Evolutionary conservation across 192 early-diverging fungal genomes (phyloP).

Genomic region (Pecoramyces ruminantium): DNA sequence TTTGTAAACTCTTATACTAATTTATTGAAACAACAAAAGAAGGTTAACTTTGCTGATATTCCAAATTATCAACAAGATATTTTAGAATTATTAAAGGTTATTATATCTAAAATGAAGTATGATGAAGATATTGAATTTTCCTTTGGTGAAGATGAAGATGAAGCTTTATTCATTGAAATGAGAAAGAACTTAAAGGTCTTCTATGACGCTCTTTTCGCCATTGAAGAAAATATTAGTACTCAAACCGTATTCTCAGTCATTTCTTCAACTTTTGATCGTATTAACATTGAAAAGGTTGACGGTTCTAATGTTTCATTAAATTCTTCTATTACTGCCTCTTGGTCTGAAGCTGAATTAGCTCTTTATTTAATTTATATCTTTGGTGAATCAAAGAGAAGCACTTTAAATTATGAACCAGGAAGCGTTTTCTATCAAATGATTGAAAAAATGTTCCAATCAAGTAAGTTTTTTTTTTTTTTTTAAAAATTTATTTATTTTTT

Average conservation of each 20-base stretch:
- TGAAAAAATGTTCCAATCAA: constrained; percentile 37
- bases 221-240: constrained; percentile 43
- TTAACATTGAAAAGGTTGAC: constrained; percentile 21
- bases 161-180: constrained; percentile 53
- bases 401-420: background rate
- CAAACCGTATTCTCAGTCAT: constrained; percentile 41
- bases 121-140: constrained; percentile 65
- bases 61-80: constrained; percentile 27
- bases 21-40: constrained; percentile 39
- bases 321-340: constrained; percentile 9
- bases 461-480: constrained; percentile 21
- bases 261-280: constrained; percentile 36
- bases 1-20: constrained; percentile 52
- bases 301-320: constrained; percentile 5
- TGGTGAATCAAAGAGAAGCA: constrained; percentile 28
- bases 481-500: too few species aligned
- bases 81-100: constrained; percentile 34
- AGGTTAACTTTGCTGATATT: constrained; percentile 7
- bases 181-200: constrained; percentile 50
- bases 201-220: constrained; percentile 55
- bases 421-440: constrained; percentile 36
- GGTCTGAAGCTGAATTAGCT: constrained; percentile 61
- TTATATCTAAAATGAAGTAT: constrained; percentile 81
- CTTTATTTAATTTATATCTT: constrained; percentile 58
- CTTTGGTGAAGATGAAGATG: constrained; percentile 54